Evolutionary conservation across 148 eudicot species (phyloP), one percentile per base, ranked within the genome.

Genomic region (Chenopodium album): DNA sequence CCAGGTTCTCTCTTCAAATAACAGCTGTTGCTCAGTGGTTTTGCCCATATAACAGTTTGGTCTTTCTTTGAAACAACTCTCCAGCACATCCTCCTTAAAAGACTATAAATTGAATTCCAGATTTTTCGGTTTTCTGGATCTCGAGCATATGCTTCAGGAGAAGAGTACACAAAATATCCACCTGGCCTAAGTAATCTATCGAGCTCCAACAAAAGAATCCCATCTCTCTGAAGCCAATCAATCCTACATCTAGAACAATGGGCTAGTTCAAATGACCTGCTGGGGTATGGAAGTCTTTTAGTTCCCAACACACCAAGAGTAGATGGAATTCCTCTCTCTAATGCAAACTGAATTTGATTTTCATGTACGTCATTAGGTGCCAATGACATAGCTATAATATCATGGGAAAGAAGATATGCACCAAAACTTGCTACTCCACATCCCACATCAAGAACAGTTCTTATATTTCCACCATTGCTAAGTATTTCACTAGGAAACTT

Each of bases 401-500:
- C 82, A 79, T 79, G 85, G 76, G 85, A 84, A 37, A 86, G 87
- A n/a, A 88, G 77, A 78, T 88, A 88, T 20, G 88, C 90, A 44
- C 90, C 90, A 37, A 88, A 88, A 82, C 90, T 88, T 77, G 90
- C 90, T 0, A 88, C 90, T 46, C 90, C 90, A 65, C 90, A 88
- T 23, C 90, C 90, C 9, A 88, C 88, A 66, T 88, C 90, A 16
- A 88, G 77, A 20, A 86, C 90, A 44, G 88, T 84, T 56, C 90
- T 85, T 69, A 88, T 41, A 37, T 59, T 80, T 13, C 90, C 90
- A 71, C 64, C 77, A 50, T 88, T 88, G 85, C 81, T 88, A 74
- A 88, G 86, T 14, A 26, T 82, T 32, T 82, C 85, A 78, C 76
- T 54, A 63, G 84, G 85, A 79, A 88, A 82, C 13, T 78, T 85